Evolutionary conservation across 2,329 filamentous ascomycete genomes (phyloP).

Genomic region (Tricladium varicosporioides): DNA sequence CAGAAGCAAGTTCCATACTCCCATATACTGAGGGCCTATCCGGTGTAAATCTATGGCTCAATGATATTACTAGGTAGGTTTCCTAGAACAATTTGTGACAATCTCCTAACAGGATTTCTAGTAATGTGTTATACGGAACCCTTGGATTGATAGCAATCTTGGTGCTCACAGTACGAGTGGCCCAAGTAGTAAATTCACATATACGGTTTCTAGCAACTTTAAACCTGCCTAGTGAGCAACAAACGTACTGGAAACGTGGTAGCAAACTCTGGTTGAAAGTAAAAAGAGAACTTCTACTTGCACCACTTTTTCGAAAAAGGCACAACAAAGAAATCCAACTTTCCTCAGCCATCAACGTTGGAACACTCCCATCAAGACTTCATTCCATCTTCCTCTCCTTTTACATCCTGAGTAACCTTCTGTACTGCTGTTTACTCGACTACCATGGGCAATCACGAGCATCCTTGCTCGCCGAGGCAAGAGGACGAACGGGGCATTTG

Average conservation of each 20-base stretch:
- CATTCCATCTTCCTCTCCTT: conserved; percentile 65
- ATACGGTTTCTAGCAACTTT: conserved; percentile 8
- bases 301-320: conserved; percentile 69
- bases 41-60: conserved; percentile 16
- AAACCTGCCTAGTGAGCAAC: conserved; percentile 6
- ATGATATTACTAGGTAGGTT: conserved; percentile 10
- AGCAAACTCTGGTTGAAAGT: conserved; percentile 46
- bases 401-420: conserved; percentile 70
- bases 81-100: neutral
- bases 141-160: conserved; percentile 7
- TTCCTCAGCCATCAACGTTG: conserved; percentile 62
- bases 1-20: conserved; percentile 6
- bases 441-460: conserved; percentile 41
- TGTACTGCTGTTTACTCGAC: conserved; percentile 69
- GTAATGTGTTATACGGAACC: conserved; percentile 8
- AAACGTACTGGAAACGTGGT: conserved; percentile 6
- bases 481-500: conserved; percentile 67
- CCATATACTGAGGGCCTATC: conserved; percentile 15
- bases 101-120: neutral
- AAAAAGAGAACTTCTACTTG: conserved; percentile 62
- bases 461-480: conserved; percentile 41
- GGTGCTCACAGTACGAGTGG: conserved; percentile 4
- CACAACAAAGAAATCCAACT: conserved; percentile 73
- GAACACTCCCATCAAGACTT: conserved; percentile 73
- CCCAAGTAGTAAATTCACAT: neutral